Evolutionary conservation across 225 moss, liverwort and hornwort species (phyloP), one percentile per base, ranked within the genome.

Genomic region (Polytrichum commune): DNA sequence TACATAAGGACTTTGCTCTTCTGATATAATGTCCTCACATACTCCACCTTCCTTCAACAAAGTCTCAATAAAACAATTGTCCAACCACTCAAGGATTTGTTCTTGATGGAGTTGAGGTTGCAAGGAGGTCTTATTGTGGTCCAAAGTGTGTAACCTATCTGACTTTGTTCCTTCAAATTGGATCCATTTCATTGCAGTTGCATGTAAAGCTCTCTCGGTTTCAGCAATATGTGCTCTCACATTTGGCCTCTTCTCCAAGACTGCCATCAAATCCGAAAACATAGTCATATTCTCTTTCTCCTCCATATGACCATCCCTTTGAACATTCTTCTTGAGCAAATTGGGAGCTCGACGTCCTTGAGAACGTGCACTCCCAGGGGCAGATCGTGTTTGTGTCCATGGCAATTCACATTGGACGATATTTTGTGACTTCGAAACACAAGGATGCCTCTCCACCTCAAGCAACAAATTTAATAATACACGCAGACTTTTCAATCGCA

Each of bases 1-100:
- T 22, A 76, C 68, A n/a, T 54, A 66, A 61, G 54, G 46, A 16
- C 16, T 16, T 46, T 46, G 13, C 4, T 13, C 13, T 46, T 46
- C 1, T 13, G 16, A 46, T 46, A 3, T 46, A 46, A 46, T 13
- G 4, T 16, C 46, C 46, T 16, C 46, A 46, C 46, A 46, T 46
- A 46, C 46, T 46, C 46, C 18, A n/a, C 84, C 23, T 75, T 82
- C 84, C 65, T 87, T 80, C 0, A 96, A 46, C 3, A 93, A 76
- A 60, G 72, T 66, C 55, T 93, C 85, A 33, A 93, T 66, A 33
- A 96, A 93, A 29, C 89, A 90, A 77, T 75, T 75, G 7, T 90
- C 84, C 27, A 93, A 19, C 96, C 96, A 96, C 26, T 90, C 82
- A 66, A 79, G 73, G 24, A 93, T 5, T 63, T 77, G 81, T 65